Base-by-base conservation (phyloP, 2,329 filamentous ascomycete species). In the Sporothrix globosa region DNA sequence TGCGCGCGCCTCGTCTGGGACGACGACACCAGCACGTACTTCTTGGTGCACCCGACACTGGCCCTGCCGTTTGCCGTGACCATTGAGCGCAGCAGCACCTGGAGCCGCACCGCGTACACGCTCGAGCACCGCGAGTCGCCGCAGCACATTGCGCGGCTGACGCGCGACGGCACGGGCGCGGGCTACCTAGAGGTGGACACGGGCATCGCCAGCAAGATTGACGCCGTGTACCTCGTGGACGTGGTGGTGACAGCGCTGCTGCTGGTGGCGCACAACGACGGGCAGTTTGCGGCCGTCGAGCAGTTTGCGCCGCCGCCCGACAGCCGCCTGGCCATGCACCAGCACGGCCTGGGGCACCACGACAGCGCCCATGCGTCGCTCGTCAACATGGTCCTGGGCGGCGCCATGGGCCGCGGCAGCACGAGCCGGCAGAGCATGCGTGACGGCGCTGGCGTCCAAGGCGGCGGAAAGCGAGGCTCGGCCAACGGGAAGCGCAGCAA, bases 1-100 rank as follows among this genome's bases (percentile, higher is more conserved):
- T 89, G 87, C 74, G 91, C 88, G 30, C 85, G 89, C 2, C 85
- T 94, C 2, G 87, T 91, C n/a, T 93, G 90, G 86, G 88, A 90
- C 75, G 85, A 86, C 41, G 88, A 90, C 75, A 84, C 82, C 70
- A 78, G 80, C 6, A 85, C 81, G 74, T 85, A 89, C 77, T 90
- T 87, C 77, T 81, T 90, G n/a, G 87, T 86, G 39, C 88, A 90
- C 76, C 87, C 87, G 2, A 85, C 87, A 0, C 82, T 90, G 21
- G 85, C 86, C n/a, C 85, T 86, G 54, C 88, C 88, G 0, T 90
- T 90, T 76, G 85, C 86, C 77, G 81, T 90, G 48, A 84, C 85
- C 0, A 81, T 90, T 60, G 84, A 87, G 77, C 83, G 87, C 21
- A 85, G 83, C 30, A 84, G 86, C 0, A 84, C 86, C 0, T 89